Conservation (phyloP, 2,329 filamentous ascomycete genomes). For the Salinomyces thailandicus region DNA sequence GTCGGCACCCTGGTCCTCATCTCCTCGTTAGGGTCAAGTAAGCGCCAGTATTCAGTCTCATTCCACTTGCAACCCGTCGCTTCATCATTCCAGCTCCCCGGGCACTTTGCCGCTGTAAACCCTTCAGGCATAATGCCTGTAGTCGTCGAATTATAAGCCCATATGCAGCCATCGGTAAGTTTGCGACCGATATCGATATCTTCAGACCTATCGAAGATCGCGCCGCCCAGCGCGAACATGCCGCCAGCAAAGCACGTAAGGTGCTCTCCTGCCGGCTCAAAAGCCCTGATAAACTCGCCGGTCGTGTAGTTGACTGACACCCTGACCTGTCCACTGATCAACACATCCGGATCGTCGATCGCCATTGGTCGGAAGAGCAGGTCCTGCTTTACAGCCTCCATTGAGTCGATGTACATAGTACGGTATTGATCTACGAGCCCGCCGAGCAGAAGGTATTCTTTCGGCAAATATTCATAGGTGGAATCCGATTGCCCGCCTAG, state of each 20-base stretch:
- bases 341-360: constrained; percentile 55
- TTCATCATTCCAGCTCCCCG: constrained; percentile 17
- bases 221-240: constrained; percentile 44
- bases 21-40: constrained; percentile 26
- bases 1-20: constrained; percentile 5
- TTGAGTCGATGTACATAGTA: constrained; percentile 58
- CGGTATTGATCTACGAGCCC: constrained; percentile 63
- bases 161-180: constrained; percentile 46
- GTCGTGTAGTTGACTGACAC: constrained; percentile 36
- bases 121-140: constrained; percentile 47
- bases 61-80: constrained; percentile 33
- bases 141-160: constrained; percentile 41
- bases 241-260: constrained; percentile 46
- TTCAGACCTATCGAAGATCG: constrained; percentile 40
- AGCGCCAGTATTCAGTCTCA: constrained; percentile 33
- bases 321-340: constrained; percentile 54
- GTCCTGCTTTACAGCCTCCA: constrained; percentile 58
- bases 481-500: constrained; percentile 48
- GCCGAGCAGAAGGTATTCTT: constrained; percentile 64
- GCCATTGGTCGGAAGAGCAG: constrained; percentile 71
- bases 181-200: constrained; percentile 41
- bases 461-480: constrained; percentile 49
- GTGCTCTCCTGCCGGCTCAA: constrained; percentile 39
- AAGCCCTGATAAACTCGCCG: constrained; percentile 24
- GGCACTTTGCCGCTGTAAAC: constrained; percentile 35